Conservation (phyloP, 1,284 basidiomycete genomes). For the Ganoderma boninense region DNA sequence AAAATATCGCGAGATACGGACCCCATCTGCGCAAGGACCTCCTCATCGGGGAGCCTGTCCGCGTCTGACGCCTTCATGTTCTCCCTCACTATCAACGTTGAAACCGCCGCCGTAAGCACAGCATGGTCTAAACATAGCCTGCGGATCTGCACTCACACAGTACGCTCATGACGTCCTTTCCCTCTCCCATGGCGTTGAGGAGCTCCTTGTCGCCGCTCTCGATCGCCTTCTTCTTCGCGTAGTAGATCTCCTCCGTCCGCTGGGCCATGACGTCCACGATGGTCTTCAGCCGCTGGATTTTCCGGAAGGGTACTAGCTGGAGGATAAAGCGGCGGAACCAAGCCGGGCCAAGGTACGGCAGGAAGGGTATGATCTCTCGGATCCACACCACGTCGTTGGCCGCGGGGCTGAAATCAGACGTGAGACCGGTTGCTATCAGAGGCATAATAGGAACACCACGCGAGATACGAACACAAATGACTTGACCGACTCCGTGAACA, state of each 20-base stretch:
- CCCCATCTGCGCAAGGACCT: conserved; percentile 45
- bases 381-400: background rate
- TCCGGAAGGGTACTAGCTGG: background rate
- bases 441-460: background rate
- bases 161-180: conserved; percentile 41
- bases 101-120: too few relatives aligned
- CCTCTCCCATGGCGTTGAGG: conserved; percentile 29
- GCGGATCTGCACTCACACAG: conserved; percentile 12
- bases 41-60: conserved; percentile 42
- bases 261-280: conserved; percentile 46
- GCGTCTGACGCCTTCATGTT: conserved; percentile 14
- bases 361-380: background rate
- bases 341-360: background rate
- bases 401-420: background rate
- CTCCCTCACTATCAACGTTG: background rate
- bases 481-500: conserved; percentile 33
- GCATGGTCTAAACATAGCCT: background rate
- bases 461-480: background rate
- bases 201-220: conserved; percentile 49
- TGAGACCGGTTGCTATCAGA: background rate
- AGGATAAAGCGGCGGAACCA: conserved; percentile 4
- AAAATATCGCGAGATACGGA: conserved; percentile 22
- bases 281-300: background rate
- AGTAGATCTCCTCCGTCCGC: conserved; percentile 47
- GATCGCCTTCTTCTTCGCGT: conserved; percentile 46